These are phyloP conservation scores for Astragalus glycyphyllos DNA, from an alignment of 306 rosid genomes.

Conservation along the genomic window DNA sequence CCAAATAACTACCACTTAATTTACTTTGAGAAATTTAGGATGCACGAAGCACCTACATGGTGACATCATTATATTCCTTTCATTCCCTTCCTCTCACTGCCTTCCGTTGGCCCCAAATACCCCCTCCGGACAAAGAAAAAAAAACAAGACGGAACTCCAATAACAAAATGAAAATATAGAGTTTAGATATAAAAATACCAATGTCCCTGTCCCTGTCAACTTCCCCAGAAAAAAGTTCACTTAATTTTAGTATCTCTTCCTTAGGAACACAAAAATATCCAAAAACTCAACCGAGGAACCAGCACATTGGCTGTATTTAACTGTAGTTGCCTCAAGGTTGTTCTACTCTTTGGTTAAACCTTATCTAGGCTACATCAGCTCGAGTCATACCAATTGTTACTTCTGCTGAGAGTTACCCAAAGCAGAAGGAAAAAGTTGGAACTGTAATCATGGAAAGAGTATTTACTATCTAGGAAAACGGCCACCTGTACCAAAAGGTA, in stretches of 20 bases:
- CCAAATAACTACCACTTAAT: conserved; percentile 11
- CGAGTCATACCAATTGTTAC: neutral
- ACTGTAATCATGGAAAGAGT: neutral
- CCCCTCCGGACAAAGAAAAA: conserved; percentile 8
- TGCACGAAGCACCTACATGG: conserved; percentile 29
- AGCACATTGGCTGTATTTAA: conserved; percentile 16
- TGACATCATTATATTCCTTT: conserved; percentile 26
- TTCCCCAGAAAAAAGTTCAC: no score
- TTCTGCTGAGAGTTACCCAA: neutral
- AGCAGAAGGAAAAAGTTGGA: neutral
- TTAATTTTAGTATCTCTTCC: no score
- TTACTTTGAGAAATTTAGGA: conserved; percentile 13
- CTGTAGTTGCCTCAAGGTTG: neutral
- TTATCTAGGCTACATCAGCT: conserved; percentile 15
- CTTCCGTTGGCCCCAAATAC: conserved; percentile 2
- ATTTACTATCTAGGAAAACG: neutral
- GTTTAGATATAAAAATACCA: no score
- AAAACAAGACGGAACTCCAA: neutral
- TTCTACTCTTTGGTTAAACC: conserved; percentile 9
- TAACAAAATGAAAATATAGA: no score
- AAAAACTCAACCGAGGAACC: no score
- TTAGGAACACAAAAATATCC: no score
- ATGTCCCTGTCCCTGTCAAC: no score
- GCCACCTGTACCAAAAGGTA: neutral
- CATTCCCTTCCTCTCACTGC: conserved; percentile 6